A percentile compares a stretch with the other conserved stretches of the same genome.
Evolutionary conservation across 768 basidiomycete species (phyloP).

Genomic region (Mycena amicta): DNA sequence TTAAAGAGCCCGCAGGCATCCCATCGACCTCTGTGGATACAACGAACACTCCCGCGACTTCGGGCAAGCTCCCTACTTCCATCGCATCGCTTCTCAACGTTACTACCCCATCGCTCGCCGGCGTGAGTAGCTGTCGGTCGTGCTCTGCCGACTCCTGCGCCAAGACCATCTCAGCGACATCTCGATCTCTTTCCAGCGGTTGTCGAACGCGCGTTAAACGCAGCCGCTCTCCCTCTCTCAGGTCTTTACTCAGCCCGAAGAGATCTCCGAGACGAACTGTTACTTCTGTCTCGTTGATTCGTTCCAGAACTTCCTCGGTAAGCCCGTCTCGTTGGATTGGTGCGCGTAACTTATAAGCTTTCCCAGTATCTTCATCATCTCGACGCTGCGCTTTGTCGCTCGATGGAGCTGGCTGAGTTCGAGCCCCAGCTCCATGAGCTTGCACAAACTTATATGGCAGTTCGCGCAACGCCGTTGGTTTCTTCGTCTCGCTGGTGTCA

Average conservation of each 20-base stretch:
- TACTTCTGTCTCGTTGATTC: background rate
- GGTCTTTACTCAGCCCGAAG: background rate
- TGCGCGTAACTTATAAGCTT: background rate
- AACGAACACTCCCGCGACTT: constrained; percentile 6
- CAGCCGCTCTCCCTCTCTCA: background rate
- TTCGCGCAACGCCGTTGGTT: background rate
- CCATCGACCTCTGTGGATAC: constrained; percentile 1
- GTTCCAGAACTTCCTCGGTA: background rate
- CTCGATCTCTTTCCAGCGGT: no score
- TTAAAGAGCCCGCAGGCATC: constrained; percentile 7
- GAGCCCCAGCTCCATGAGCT: background rate
- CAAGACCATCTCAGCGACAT: background rate
- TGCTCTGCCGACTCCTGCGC: background rate
- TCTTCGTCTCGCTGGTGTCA: no score
- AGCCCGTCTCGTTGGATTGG: background rate
- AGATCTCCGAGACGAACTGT: background rate
- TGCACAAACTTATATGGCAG: background rate
- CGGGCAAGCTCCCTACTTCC: constrained; percentile 7
- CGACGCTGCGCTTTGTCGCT: background rate
- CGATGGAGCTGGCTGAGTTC: background rate
- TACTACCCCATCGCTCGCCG: background rate
- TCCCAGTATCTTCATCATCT: background rate
- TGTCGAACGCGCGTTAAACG: background rate
- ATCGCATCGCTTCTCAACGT: constrained; percentile 1
- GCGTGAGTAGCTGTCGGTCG: background rate